Evolutionary conservation across 2,329 filamentous ascomycete genomes (phyloP).

Genomic region (Ilyonectria mors-panacis): DNA sequence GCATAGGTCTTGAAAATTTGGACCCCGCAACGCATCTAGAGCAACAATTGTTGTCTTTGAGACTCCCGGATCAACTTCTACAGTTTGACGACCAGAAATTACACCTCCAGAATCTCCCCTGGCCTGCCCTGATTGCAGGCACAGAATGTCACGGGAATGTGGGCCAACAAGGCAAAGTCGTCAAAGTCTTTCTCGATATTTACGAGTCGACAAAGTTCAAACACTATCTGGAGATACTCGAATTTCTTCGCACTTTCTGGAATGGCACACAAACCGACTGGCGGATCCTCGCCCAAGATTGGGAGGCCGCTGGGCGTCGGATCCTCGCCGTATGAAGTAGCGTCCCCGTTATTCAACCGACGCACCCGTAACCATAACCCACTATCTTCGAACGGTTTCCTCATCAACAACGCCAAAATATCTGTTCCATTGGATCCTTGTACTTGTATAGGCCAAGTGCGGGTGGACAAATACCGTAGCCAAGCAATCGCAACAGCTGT

Average conservation of each 20-base stretch:
- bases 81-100: background rate
- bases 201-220: conserved; percentile 3
- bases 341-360: background rate
- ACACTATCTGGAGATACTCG: conserved; percentile 7
- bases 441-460: conserved; percentile 55
- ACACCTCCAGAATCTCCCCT: conserved; percentile 4
- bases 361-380: too few species aligned
- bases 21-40: background rate
- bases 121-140: conserved; percentile 7
- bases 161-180: background rate
- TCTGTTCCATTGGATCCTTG: conserved; percentile 55
- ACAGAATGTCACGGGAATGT: conserved; percentile 8
- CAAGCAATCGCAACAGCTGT: conserved; percentile 51
- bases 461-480: conserved; percentile 53
- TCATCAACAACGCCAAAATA: conserved; percentile 55
- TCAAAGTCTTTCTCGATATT: conserved; percentile 6
- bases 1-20: conserved; percentile 34
- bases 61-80: conserved; percentile 2
- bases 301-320: conserved; percentile 5
- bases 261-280: background rate
- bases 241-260: conserved; percentile 4
- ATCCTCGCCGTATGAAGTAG: background rate
- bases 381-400: conserved; percentile 47
- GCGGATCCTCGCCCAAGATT: conserved; percentile 1
- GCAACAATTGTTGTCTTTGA: background rate